These are phyloP conservation scores for Podila horticola DNA, from an alignment of 192 early-diverging fungal species.

Conservation along the genomic window DNA sequence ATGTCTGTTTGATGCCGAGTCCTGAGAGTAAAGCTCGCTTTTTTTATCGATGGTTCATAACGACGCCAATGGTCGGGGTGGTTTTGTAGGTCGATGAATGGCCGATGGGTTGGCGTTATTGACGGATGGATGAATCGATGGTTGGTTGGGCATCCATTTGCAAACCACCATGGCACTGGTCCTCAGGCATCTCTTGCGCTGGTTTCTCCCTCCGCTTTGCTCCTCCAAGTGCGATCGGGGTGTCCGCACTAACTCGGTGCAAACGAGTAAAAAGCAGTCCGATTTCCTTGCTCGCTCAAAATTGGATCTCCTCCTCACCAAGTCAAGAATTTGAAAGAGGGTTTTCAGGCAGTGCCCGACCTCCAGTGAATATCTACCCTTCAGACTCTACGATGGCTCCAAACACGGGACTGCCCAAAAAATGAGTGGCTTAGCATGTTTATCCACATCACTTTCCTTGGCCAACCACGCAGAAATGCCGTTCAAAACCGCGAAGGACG, in stretches of 20 bases:
- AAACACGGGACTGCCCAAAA: not conserved
- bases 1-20: not conserved
- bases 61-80: not conserved
- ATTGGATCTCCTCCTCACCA: conserved; percentile 15
- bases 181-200: not conserved
- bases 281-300: not conserved
- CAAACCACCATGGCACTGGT: not conserved
- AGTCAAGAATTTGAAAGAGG: conserved; percentile 55
- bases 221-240: not conserved
- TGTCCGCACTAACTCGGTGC: not conserved
- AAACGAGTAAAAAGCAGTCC: not conserved
- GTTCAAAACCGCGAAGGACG: not conserved
- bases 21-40: not conserved
- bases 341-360: conserved; percentile 14
- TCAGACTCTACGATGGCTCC: not conserved
- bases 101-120: not conserved
- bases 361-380: not conserved
- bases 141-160: conserved; percentile 2
- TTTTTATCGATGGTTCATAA: not conserved
- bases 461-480: not conserved
- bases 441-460: not conserved
- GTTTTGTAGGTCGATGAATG: not conserved
- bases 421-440: conserved; percentile 2
- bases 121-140: conserved; percentile 43
- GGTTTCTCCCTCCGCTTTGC: not conserved